Base-by-base conservation (phyloP, 495 filamentous ascomycete species). In the Terfezia claveryi region DNA sequence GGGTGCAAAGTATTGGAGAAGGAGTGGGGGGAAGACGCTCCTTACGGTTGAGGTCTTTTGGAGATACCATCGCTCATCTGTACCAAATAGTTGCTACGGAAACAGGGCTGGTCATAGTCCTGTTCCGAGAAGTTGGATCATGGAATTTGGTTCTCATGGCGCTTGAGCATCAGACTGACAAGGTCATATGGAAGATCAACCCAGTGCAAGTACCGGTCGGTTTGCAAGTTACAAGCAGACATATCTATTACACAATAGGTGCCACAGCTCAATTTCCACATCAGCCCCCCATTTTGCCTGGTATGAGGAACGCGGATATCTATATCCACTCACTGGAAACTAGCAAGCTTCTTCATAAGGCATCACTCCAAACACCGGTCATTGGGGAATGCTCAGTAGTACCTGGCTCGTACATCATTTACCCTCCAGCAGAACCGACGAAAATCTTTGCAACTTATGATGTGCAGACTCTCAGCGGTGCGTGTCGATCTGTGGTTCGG, bases 1-100 rank as follows among this genome's bases (percentile, higher is more conserved):
- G 60, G 60, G 59, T 62, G 44, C 60, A 62, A 32, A 62, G 59
- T 52, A 62, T 62, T 54, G 60, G 60, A 14, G 60, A 62, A 56
- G 60, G 60, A 23, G 61, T 62, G 36, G 55, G 60, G 53, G 60
- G 60, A 14, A 59, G 60, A 5, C 60, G 60, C 38, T 59, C 59
- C 14, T 52, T 62, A 12, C 61, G 61, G 41, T 55, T 62, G 6
- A 59, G 59, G 16, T 56, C 59, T 52, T 59, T 62, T 49, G 60
- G 59, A 20, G 58, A 62, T 37, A 59, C 55, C 12, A 62, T 62
- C 38, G 60, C 60, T 36, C 60, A 62, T 56, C 56, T 62, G 14
- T 54, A 62, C 53, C 60, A 62, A 36, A 62, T 62, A 37, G 58
- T 53, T 32, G 60, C 60, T 12, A 59, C 61, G 12, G 60, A 62